Percentiles rank a stretch among this genome's conserved stretches.
These are phyloP conservation scores for Vitis rotundifolia DNA, from an alignment of 164 flowering plant species.

Conservation along the genomic window DNA sequence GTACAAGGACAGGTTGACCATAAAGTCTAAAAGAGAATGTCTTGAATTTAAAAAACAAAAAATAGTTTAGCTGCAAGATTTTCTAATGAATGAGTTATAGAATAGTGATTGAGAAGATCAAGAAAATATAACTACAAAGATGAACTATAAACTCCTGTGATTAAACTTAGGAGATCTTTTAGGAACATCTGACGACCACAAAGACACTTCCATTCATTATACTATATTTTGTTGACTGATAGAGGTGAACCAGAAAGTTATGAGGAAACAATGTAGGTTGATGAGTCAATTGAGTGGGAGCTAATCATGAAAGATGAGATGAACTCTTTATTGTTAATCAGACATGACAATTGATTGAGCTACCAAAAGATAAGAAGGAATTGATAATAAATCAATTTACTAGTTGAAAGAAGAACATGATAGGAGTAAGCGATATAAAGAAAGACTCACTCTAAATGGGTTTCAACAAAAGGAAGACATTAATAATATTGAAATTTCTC, in stretches of 20 bases:
- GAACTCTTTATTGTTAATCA: neutral
- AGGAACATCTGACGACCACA: too few relatives aligned
- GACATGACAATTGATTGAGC: neutral
- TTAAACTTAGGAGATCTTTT: neutral
- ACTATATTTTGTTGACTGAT: neutral
- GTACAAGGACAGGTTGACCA: neutral
- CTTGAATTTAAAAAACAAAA: neutral
- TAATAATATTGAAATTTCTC: constrained; percentile 4
- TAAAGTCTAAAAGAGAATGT: too few relatives aligned
- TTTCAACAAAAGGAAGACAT: constrained; percentile 10
- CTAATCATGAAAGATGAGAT: neutral
- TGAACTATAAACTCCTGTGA: neutral
- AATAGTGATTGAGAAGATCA: neutral
- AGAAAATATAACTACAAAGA: neutral
- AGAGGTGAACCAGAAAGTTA: neutral
- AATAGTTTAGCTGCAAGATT: neutral
- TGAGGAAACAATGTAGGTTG: neutral
- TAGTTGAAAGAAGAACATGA: constrained; percentile 10
- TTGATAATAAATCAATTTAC: constrained; percentile 10
- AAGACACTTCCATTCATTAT: neutral
- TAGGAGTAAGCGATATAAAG: constrained; percentile 3
- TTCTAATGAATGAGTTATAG: neutral
- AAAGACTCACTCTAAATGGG: neutral
- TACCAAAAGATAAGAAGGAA: constrained; percentile 2
- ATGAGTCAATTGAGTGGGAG: neutral